Evolutionary conservation across 2,329 filamentous ascomycete genomes (phyloP).

Genomic region (Sclerotinia minor): DNA sequence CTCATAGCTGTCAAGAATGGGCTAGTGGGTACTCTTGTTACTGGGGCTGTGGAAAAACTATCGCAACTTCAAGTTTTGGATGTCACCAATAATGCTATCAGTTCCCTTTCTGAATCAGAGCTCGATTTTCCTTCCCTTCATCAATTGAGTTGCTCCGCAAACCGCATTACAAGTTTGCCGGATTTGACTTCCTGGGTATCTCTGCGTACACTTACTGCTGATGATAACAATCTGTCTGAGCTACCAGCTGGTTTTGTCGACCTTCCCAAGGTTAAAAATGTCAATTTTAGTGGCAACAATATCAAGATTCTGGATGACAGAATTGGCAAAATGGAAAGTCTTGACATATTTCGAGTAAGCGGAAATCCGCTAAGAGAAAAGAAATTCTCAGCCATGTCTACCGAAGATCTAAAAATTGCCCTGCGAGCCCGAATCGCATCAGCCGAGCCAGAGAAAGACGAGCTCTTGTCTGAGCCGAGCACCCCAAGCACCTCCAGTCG

Average conservation of each 20-base stretch:
- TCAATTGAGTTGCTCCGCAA: conserved; percentile 75
- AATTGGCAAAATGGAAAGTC: conserved; percentile 74
- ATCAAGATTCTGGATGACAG: conserved; percentile 73
- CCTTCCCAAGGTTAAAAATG: conserved; percentile 68
- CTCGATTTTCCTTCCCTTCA: conserved; percentile 65
- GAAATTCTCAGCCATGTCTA: conserved; percentile 77
- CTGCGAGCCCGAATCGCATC: conserved; percentile 68
- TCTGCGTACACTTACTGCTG: conserved; percentile 71
- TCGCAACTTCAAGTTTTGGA: conserved; percentile 73
- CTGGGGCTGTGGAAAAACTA: conserved; percentile 57
- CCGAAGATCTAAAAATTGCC: conserved; percentile 76
- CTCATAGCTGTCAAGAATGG: conserved; percentile 76
- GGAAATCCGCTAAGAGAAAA: conserved; percentile 91
- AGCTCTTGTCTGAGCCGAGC: conserved; percentile 37
- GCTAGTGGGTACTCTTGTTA: conserved; percentile 70
- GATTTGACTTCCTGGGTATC: conserved; percentile 72
- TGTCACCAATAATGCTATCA: conserved; percentile 73
- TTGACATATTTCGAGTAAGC: conserved; percentile 73
- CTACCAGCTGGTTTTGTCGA: conserved; percentile 75
- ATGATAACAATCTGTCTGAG: conserved; percentile 75
- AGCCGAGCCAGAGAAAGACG: conserved; percentile 34
- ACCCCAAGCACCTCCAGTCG: conserved; percentile 28
- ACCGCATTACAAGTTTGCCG: conserved; percentile 72
- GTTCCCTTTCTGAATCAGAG: conserved; percentile 36
- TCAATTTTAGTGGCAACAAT: conserved; percentile 84